These are phyloP conservation scores for Leucoagaricus sp. DNA, from an alignment of 1,284 basidiomycete genomes.

Conservation along the genomic window DNA sequence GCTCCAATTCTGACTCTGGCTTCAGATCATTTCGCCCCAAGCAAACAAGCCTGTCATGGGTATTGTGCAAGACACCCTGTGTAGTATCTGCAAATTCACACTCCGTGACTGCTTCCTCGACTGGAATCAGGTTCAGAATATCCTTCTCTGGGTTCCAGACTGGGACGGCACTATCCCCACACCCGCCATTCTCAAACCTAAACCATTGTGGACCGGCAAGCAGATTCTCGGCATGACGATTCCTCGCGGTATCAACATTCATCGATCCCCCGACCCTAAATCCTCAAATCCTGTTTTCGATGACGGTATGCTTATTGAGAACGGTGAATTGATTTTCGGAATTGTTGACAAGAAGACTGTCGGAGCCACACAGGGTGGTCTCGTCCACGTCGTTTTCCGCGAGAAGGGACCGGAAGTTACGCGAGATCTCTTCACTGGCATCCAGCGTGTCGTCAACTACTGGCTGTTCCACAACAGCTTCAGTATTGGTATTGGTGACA, in stretches of 20 bases:
- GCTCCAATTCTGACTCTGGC: not conserved
- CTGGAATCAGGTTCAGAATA: conserved; percentile 94
- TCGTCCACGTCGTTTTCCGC: conserved; percentile 97
- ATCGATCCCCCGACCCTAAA: conserved; percentile 76
- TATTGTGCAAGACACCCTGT: conserved; percentile 98
- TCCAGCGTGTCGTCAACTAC: conserved; percentile 96
- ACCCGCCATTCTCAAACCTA: conserved; percentile 95
- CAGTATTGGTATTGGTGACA: conserved; percentile 98
- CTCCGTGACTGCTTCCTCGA: conserved; percentile 93
- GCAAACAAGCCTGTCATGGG: conserved; percentile 99
- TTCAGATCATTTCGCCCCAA: conserved; percentile 96
- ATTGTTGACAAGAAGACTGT: conserved; percentile 99
- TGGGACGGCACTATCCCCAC: conserved; percentile 96
- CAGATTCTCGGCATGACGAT: conserved; percentile 94
- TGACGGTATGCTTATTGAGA: conserved; percentile 95
- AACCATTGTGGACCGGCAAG: conserved; percentile 98
- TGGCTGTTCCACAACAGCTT: conserved; percentile 99
- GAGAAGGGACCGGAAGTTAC: conserved; percentile 96
- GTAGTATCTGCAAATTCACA: conserved; percentile 97
- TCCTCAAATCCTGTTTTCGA: conserved; percentile 86
- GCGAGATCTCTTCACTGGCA: conserved; percentile 90
- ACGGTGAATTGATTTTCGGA: conserved; percentile 95
- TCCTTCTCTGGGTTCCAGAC: conserved; percentile 95
- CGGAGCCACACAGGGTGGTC: conserved; percentile 91
- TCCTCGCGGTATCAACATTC: conserved; percentile 95